A percentile compares a stretch with the other conserved stretches of the same genome.
These are phyloP conservation scores for Polychytrium aggregatum DNA, from an alignment of 192 early-diverging fungal species.

Conservation along the genomic window DNA sequence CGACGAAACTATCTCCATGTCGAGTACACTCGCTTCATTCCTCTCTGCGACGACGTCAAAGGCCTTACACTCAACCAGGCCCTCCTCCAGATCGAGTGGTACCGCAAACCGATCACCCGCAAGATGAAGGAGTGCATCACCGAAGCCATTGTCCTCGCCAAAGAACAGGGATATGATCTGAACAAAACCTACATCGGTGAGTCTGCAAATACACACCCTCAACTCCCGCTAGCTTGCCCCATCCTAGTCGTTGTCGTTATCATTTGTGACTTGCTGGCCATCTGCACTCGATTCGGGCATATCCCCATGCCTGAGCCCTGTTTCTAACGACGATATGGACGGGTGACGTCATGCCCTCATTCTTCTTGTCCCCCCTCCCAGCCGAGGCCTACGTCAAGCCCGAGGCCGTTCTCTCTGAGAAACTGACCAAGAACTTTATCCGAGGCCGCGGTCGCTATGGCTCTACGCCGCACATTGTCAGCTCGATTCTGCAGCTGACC, in stretches of 20 bases:
- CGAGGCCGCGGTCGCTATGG: conserved; percentile 36
- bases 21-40: conserved; percentile 29
- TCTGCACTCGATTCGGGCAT: no score
- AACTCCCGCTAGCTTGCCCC: no score
- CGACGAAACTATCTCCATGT: conserved; percentile 22
- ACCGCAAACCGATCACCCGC: conserved; percentile 17
- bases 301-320: no score
- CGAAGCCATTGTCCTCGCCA: conserved; percentile 26
- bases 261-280: no score
- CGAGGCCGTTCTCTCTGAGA: conserved; percentile 15
- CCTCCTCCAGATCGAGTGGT: conserved; percentile 23
- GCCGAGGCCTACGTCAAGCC: conserved; percentile 32
- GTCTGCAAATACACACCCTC: no score
- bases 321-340: no score
- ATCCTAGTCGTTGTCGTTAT: background rate
- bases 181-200: conserved; percentile 34
- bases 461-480: conserved; percentile 26
- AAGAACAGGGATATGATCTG: conserved; percentile 27
- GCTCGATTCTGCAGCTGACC: conserved; percentile 23
- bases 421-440: conserved; percentile 20
- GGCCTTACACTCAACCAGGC: conserved; percentile 30
- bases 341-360: background rate
- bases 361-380: conserved; percentile 1
- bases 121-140: conserved; percentile 16
- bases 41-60: conserved; percentile 22